Base-by-base conservation (phyloP, 169 alveolate genomes). In the Cryptosporidium ubiquitum region DNA sequence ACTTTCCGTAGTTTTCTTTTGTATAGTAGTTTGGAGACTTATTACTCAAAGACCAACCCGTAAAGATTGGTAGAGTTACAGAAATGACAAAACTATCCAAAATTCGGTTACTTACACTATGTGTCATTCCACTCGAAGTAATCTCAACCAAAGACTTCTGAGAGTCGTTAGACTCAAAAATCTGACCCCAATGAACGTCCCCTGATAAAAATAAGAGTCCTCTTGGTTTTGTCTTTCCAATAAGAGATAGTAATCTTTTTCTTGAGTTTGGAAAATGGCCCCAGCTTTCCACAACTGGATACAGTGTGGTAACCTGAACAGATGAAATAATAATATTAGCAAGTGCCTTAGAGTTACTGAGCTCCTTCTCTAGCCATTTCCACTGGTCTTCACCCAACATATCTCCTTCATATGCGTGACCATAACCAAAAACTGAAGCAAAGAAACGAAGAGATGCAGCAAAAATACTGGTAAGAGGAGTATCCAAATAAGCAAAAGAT, bases 341-440 rank as follows among this genome's bases (percentile, higher is more conserved):
- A 29, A 85, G 92, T 3, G 98, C 97, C 3, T 89, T 86, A 42
- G 98, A 95, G 71, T 95, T 86, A 69, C 93, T 86, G 20, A 96
- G 94, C 70, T 96, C 97, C 29, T 92, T 92, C 85, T 95, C 96
- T 16, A 96, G 91, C 98, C 98, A 96, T 40, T 73, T 35, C 98
- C 98, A 96, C 84, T 96, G 98, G 51, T 94, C 97, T 51, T 92
- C 93, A 9, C 98, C 98, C 86, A 96, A 69, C 33, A 95, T 85
- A 74, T 96, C 98, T 33, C 96, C 97, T 23, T 69, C 68, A 86
- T 95, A 95, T 40, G 92, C 69, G 61, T 64, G 58, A 26, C 89
- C 89, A 26, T 44, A 79, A 0, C 89, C 89, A 47, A 79, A 79
- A 12, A 61, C 18, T 2, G 89, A 79, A 4, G 79, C 73, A 64